phyloP scores from a whole-genome alignment of 768 basidiomycete genomes.

The Lactarius sanguifluus region DNA sequence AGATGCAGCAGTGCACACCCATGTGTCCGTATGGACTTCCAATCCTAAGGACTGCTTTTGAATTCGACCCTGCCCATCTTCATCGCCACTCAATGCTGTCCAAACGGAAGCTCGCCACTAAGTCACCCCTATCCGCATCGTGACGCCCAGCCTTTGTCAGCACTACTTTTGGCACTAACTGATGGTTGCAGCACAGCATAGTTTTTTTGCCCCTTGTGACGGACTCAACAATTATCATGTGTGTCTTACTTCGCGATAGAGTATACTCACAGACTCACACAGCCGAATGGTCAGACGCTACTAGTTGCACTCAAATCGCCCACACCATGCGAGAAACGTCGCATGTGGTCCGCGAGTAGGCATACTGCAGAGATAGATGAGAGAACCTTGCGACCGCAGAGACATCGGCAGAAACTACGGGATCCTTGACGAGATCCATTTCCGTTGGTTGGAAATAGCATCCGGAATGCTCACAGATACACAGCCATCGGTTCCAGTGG shows the following conservation, averaged over 20 bases:
- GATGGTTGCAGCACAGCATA: background rate
- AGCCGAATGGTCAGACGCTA: too few relatives aligned
- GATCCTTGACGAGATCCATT: background rate
- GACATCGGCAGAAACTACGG: background rate
- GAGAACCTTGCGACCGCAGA: background rate
- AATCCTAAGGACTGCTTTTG: background rate
- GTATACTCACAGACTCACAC: too few relatives aligned
- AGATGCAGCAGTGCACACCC: slow-evolving; percentile 5
- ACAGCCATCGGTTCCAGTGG: background rate
- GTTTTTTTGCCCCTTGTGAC: background rate
- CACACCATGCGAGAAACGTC: background rate
- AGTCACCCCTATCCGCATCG: background rate
- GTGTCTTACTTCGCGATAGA: background rate
- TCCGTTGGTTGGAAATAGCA: background rate
- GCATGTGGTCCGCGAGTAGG: background rate
- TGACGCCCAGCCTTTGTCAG: slow-evolving; percentile 1
- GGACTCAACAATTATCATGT: background rate
- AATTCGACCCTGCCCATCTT: background rate
- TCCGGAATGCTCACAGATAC: background rate
- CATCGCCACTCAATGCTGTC: background rate
- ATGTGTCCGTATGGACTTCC: background rate
- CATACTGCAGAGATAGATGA: background rate
- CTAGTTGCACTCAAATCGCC: too few relatives aligned
- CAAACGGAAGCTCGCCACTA: background rate
- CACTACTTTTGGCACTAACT: background rate